Percentiles rank a stretch among this genome's conserved stretches.
These are phyloP conservation scores for Rhodotorula graminis DNA, from an alignment of 768 basidiomycete species.

Conservation along the genomic window DNA sequence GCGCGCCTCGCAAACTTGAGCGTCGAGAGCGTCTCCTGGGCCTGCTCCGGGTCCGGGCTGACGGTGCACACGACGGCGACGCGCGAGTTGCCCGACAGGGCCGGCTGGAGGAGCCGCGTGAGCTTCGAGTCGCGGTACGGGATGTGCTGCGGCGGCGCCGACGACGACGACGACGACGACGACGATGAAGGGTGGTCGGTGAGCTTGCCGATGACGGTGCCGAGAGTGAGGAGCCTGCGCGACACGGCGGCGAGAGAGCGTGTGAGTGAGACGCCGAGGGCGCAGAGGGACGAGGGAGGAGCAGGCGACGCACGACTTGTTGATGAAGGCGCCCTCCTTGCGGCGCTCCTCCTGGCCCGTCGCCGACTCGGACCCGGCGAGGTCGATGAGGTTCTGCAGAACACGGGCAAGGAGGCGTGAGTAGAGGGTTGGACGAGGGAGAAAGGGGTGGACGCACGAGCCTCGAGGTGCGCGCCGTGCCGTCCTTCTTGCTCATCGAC, in stretches of 20 bases:
- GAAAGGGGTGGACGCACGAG: constrained; percentile 27
- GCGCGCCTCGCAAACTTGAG: constrained; percentile 85
- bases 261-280: neutral
- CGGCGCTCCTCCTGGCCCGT: constrained; percentile 92
- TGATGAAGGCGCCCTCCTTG: constrained; percentile 95
- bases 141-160: constrained; percentile 56
- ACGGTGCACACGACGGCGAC: constrained; percentile 95
- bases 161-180: constrained; percentile 58
- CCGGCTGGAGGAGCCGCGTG: constrained; percentile 73
- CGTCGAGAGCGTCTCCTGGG: constrained; percentile 81
- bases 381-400: constrained; percentile 77
- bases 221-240: constrained; percentile 76
- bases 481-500: constrained; percentile 48
- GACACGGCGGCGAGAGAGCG: neutral
- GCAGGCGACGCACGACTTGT: constrained; percentile 50
- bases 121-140: constrained; percentile 94
- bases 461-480: constrained; percentile 69
- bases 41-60: constrained; percentile 72
- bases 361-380: constrained; percentile 94
- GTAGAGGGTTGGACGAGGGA: neutral
- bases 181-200: constrained; percentile 72
- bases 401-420: neutral
- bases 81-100: constrained; percentile 86
- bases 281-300: neutral
- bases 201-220: constrained; percentile 84